phyloP scores from a whole-genome alignment of 129 eudicot species.

The Kitagawia praeruptora region DNA sequence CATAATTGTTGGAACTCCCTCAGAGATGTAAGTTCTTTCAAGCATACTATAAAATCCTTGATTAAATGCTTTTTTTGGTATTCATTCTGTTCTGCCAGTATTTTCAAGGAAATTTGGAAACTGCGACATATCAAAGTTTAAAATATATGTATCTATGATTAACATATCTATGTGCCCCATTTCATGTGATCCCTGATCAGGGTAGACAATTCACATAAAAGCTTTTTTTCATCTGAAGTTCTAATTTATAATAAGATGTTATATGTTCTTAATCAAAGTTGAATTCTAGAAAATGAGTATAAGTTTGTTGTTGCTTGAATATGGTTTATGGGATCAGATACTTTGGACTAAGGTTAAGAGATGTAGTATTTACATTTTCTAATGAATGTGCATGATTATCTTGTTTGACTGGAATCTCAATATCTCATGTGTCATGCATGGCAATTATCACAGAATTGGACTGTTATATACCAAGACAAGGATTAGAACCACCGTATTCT shows the following conservation, averaged over 20 bases:
- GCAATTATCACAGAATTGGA: not conserved
- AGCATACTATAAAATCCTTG: not conserved
- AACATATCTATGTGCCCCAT: not conserved
- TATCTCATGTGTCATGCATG: not conserved
- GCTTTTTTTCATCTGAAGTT: not conserved
- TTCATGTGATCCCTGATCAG: not conserved
- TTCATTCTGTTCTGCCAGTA: not conserved
- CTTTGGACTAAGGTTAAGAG: not conserved
- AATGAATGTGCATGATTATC: not conserved
- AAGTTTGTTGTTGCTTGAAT: not conserved
- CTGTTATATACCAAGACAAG: not conserved
- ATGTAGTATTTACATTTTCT: not conserved
- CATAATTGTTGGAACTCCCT: conserved; percentile 78
- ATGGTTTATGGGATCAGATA: not conserved
- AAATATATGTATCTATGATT: not conserved
- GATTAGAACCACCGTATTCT: conserved; percentile 7
- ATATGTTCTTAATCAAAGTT: not conserved
- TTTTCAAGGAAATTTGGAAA: not conserved
- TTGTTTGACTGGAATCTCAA: not conserved
- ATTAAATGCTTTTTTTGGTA: not conserved
- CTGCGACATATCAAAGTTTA: not conserved
- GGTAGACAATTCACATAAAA: not conserved
- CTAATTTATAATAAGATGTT: not conserved
- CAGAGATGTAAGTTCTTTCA: conserved; percentile 53
- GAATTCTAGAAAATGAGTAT: not conserved